Base-by-base conservation (phyloP, 2,329 filamentous ascomycete species). In the Aspergillus melleus region DNA sequence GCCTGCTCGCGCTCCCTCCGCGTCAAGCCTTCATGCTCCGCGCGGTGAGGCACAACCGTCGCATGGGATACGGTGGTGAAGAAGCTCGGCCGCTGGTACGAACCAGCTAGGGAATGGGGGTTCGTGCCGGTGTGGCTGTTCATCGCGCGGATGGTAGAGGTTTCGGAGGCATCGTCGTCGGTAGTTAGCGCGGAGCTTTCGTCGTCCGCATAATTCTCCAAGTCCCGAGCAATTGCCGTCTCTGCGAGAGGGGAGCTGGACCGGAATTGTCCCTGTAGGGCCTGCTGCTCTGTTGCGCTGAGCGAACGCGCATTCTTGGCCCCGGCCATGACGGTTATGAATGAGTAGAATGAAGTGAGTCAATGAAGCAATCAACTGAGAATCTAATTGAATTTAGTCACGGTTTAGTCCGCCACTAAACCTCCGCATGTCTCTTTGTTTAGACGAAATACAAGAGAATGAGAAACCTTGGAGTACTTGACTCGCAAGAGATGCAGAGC, bases 31-130 rank as follows among this genome's bases (percentile, higher is more conserved):
- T 79, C 79, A 59, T 79, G 75, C 12, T 80, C 79, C 49, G 65
- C 62, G 24, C 65, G 65, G 55, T 73, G 70, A 10, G 86, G 86
- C 26, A 91, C 84, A 60, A 96, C 82, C 4, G 89, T 85, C 3
- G 89, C 88, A 56, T 91, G 83, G 1, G 87, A 84, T 24, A 88
- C 88, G 12, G 89, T 90, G 61, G 86, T 90, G 30, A 95, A 88
- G 70, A 88, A 90, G 66, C 87, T 90, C 1, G 92, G 91, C 50
- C 92, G 85, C 57, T 90, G 86, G 77, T 95, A 96, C 32, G 85
- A 85, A 39, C 84, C 83, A 19, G 82, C 80, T 77, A 89, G 81
- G 16, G 85, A 84, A 63, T 79, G 73, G 16, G 71, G 68, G 36
- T 73, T 72, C 29, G 69, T 74, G 19, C 74, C 64, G 57, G 79